phyloP scores from a whole-genome alignment of 2,329 filamentous ascomycete genomes.

The Exophiala bonariae region DNA sequence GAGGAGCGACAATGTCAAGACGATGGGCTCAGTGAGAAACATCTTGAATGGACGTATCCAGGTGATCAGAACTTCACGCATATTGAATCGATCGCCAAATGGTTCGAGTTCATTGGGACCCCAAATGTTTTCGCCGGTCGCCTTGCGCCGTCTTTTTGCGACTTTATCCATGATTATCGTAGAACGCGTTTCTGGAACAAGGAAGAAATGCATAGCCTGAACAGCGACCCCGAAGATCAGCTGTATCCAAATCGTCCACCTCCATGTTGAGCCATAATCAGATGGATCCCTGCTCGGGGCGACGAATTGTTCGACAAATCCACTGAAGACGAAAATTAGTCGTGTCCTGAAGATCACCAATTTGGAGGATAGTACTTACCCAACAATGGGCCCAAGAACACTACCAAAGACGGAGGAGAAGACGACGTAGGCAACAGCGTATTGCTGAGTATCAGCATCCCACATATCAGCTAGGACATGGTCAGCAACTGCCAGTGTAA shows the following conservation, averaged over 20 bases:
- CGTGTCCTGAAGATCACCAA: too few relatives aligned
- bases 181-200: slow-evolving; percentile 75
- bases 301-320: slow-evolving; percentile 68
- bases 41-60: slow-evolving; percentile 64
- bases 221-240: slow-evolving; percentile 73
- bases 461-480: slow-evolving; percentile 61
- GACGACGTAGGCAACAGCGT: slow-evolving; percentile 73
- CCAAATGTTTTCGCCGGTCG: slow-evolving; percentile 63
- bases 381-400: slow-evolving; percentile 74
- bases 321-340: too few relatives aligned
- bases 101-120: slow-evolving; percentile 71
- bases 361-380: too few relatives aligned
- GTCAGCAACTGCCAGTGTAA: slow-evolving; percentile 3
- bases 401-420: slow-evolving; percentile 79
- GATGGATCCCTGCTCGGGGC: too few relatives aligned
- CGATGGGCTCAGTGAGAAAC: slow-evolving; percentile 66
- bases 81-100: slow-evolving; percentile 56
- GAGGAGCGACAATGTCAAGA: slow-evolving; percentile 61
- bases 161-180: slow-evolving; percentile 78
- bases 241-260: slow-evolving; percentile 82
- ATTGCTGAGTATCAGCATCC: slow-evolving; percentile 70
- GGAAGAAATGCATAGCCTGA: slow-evolving; percentile 65
- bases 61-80: slow-evolving; percentile 56
- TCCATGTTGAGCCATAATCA: slow-evolving; percentile 54
- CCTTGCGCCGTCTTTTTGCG: slow-evolving; percentile 71